phyloP scores from a whole-genome alignment of 2,329 filamentous ascomycete genomes.

The Fusarium humuli region DNA sequence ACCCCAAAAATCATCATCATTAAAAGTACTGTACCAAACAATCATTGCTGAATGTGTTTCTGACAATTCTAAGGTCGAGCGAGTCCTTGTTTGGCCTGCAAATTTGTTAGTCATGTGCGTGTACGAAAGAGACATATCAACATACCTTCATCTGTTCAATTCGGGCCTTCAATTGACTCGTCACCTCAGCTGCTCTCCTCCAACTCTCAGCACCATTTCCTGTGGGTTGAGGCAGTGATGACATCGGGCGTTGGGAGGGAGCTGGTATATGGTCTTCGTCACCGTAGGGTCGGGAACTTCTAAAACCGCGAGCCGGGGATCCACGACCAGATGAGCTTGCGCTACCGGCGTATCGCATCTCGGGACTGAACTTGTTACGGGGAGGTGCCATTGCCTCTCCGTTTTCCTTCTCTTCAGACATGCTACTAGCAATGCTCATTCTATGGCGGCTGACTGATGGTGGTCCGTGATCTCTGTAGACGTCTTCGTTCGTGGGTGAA shows the following conservation, averaged over 20 bases:
- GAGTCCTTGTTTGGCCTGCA: slow-evolving; percentile 64
- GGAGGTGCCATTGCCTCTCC: slow-evolving; percentile 61
- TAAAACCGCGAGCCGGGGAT: slow-evolving; percentile 68
- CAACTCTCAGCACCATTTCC: slow-evolving; percentile 77
- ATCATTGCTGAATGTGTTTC: slow-evolving; percentile 14
- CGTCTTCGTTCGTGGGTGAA: slow-evolving; percentile 69
- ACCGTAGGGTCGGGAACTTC: slow-evolving; percentile 51
- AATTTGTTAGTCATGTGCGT: slow-evolving; percentile 7
- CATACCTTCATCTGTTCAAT: slow-evolving; percentile 97
- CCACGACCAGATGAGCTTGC: slow-evolving; percentile 66
- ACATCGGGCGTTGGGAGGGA: slow-evolving; percentile 51
- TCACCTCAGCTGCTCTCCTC: slow-evolving; percentile 97
- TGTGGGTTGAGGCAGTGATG: slow-evolving; percentile 52
- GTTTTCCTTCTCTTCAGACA: slow-evolving; percentile 84
- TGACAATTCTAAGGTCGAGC: slow-evolving; percentile 53
- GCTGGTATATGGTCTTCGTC: slow-evolving; percentile 52
- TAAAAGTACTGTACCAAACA: slow-evolving; percentile 34
- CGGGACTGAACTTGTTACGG: slow-evolving; percentile 66
- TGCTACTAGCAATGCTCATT: slow-evolving; percentile 72
- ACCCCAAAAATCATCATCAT: slow-evolving; percentile 43
- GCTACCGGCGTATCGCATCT: slow-evolving; percentile 64
- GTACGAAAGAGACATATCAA: background rate
- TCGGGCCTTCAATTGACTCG: slow-evolving; percentile 93
- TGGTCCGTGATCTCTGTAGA: slow-evolving; percentile 66
- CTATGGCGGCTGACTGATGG: slow-evolving; percentile 60